These are phyloP conservation scores for Amanita rubescens DNA, from an alignment of 768 basidiomycete species.

Conservation along the genomic window DNA sequence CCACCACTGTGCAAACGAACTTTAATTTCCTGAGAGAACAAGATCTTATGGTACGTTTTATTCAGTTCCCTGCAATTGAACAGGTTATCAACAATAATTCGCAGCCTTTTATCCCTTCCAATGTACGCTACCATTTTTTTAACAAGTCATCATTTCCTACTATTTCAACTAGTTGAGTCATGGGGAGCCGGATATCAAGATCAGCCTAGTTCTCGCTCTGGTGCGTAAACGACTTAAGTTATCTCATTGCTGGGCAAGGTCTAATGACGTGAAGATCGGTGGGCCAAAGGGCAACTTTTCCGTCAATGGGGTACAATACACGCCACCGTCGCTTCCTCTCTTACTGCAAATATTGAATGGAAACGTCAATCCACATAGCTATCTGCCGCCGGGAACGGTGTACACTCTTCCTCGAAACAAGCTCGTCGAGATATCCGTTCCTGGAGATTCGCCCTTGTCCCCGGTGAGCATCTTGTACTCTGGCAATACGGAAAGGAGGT, in stretches of 20 bases:
- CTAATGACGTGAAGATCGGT: background rate
- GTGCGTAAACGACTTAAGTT: background rate
- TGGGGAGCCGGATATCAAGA: background rate
- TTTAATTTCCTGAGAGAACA: background rate
- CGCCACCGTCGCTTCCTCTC: constrained; percentile 28
- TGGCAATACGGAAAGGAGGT: too few relatives aligned
- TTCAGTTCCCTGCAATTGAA: background rate
- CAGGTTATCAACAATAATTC: background rate
- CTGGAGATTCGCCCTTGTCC: too few relatives aligned
- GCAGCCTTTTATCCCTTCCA: background rate
- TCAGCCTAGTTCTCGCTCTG: background rate
- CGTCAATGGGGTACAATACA: constrained; percentile 17
- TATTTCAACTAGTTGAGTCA: background rate
- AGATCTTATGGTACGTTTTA: constrained; percentile 1
- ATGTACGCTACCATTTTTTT: background rate
- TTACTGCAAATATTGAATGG: too few relatives aligned
- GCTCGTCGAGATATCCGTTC: too few relatives aligned
- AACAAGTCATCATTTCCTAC: background rate
- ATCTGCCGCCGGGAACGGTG: too few relatives aligned
- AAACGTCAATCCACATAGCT: too few relatives aligned
- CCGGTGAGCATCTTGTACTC: too few relatives aligned
- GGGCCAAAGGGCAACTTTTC: constrained; percentile 12
- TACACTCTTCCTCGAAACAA: too few relatives aligned
- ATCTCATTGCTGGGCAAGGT: background rate
- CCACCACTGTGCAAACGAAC: constrained; percentile 12